phyloP scores from a whole-genome alignment of 2,329 filamentous ascomycete species.

The Aureobasidium leucospermi region DNA sequence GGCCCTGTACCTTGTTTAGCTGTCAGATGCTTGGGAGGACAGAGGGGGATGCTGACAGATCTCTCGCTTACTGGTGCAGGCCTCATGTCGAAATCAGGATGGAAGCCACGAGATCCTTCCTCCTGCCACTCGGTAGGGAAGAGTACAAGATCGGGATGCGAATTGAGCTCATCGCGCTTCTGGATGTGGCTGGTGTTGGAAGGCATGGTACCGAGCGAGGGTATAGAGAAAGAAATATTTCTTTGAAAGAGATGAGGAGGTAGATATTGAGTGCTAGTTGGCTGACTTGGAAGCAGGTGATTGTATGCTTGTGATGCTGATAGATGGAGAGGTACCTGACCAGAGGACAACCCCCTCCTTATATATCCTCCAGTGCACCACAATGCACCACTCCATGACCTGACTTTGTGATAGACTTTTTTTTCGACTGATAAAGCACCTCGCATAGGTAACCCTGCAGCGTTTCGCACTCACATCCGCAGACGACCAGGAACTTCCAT shows the following conservation, averaged over 20 bases:
- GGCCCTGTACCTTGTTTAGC: slow-evolving; percentile 25
- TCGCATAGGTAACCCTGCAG: slow-evolving; percentile 8
- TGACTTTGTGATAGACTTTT: slow-evolving; percentile 8
- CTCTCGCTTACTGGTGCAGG: not conserved
- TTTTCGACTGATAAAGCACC: slow-evolving; percentile 9
- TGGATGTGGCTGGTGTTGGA: slow-evolving; percentile 2
- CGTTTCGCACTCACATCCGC: not conserved
- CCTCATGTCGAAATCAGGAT: slow-evolving; percentile 14
- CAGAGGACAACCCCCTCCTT: slow-evolving; percentile 1
- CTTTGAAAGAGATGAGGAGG: not conserved
- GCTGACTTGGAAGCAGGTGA: not conserved
- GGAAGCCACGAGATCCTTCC: slow-evolving; percentile 19
- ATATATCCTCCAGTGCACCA: not conserved
- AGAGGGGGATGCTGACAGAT: not conserved
- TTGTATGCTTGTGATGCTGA: not conserved
- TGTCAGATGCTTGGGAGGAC: not conserved
- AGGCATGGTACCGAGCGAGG: slow-evolving; percentile 2
- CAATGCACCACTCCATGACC: not conserved
- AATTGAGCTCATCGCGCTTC: slow-evolving; percentile 16
- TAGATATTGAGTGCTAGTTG: not conserved
- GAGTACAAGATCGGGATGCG: slow-evolving; percentile 20
- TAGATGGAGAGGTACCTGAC: not conserved
- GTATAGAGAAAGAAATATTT: not conserved
- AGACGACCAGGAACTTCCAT: not conserved
- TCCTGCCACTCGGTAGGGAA: slow-evolving; percentile 21